Base-by-base conservation (phyloP, 2,329 filamentous ascomycete species). In the Claviceps cyperi region DNA sequence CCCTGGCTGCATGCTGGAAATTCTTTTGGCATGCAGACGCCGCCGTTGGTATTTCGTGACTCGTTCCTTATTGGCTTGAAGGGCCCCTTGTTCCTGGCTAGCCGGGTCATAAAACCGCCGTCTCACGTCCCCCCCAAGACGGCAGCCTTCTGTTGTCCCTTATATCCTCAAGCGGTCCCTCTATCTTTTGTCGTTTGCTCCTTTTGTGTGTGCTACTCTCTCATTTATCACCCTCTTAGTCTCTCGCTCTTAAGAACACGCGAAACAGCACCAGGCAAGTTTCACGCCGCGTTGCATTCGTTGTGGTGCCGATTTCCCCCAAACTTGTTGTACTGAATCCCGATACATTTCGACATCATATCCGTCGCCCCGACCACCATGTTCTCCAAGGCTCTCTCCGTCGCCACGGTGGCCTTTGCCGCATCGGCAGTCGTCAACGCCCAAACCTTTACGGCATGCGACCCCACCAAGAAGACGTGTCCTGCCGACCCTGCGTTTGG, bases 401-500 rank as follows among this genome's bases (percentile, higher is more conserved):
- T 67, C 53, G 66, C 72, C 49, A 65, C 69, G 37, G 61, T 75
- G 67, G 69, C 70, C 55, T 65, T 79, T 14, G 70, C 74, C 56
- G 69, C 75, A 53, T 68, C 71, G 41, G 59, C 65, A 53, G 56
- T 77, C 56, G 75, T 69, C 51, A 66, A 71, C 53, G 76, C 74
- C 50, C 77, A 80, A 69, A 80, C 77, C 53, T 71, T 58, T 58
- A 78, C 75, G n/a, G 59, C 60, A 13, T 80, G 77, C 64, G 70
- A 80, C 62, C 77, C 77, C 47, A 65, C 69, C 49, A 65, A 77
- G 67, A 69, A 72, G 64, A 67, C 61, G 36, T 97, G 91, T 69
- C 78, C 85, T 47, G 66, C 83, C 51, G 76, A 94, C 64, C 76
- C 84, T 54, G 91, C 90, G 11, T 74, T 96, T 14, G 88, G 86